A percentile compares a stretch with the other conserved stretches of the same genome.
Conservation (phyloP, 257 asterid species). For the Asclepias syriaca region DNA sequence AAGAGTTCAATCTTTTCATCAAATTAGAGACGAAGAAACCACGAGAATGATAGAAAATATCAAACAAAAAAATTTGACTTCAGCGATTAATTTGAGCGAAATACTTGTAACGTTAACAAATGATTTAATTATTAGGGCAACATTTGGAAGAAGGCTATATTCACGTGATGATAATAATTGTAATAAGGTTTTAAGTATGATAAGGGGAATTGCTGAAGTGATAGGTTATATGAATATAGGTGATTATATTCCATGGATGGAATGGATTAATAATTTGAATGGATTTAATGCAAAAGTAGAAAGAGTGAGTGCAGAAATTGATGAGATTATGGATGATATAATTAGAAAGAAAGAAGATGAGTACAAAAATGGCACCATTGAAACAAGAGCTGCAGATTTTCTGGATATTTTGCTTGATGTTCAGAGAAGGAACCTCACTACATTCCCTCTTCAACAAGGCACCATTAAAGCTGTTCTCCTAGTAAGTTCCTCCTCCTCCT, state of each 20-base stretch:
- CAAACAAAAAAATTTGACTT: neutral
- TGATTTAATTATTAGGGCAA: conserved; percentile 7
- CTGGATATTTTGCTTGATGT: conserved; percentile 35
- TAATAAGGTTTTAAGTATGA: neutral
- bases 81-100: conserved; percentile 10
- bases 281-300: conserved; percentile 31
- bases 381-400: conserved; percentile 13
- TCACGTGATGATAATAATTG: conserved; percentile 12
- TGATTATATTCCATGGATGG: conserved; percentile 16
- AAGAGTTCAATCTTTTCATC: conserved; percentile 33
- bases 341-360: neutral
- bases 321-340: conserved; percentile 29
- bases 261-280: conserved; percentile 30
- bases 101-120: neutral
- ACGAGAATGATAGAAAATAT: conserved; percentile 33
- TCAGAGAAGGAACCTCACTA: conserved; percentile 12
- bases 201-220: neutral
- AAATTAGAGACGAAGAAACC: conserved; percentile 38
- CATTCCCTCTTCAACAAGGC: conserved; percentile 25
- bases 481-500: neutral
- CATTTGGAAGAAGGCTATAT: conserved; percentile 19
- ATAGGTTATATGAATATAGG: neutral
- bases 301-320: conserved; percentile 16
- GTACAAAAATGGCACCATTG: neutral
- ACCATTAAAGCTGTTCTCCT: conserved; percentile 39